Conservation (phyloP, 306 rosid genomes). For the Begonia masoniana region DNA sequence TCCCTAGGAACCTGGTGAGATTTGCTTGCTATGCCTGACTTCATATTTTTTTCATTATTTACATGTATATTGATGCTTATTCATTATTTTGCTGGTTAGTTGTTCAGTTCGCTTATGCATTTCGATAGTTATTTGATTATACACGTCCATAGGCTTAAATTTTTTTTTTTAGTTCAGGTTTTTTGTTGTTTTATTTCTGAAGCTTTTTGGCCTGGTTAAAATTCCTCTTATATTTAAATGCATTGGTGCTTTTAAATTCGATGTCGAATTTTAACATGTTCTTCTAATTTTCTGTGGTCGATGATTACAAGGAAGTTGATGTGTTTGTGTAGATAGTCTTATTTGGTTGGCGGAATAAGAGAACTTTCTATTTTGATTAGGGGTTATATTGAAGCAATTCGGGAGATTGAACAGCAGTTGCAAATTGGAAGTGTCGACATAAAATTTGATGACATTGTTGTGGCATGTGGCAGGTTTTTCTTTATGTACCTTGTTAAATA, state of each 20-base stretch:
- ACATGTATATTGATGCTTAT: no score
- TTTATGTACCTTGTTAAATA: constrained; percentile 13
- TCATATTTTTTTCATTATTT: constrained; percentile 3
- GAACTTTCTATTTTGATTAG: constrained; percentile 8
- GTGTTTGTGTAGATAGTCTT: no score
- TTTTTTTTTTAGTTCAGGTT: no score
- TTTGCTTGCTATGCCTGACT: constrained; percentile 7
- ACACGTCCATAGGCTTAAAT: no score
- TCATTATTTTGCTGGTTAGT: no score
- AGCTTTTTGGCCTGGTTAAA: background rate
- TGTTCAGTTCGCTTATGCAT: no score
- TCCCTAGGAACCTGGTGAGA: constrained; percentile 84
- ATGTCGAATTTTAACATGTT: background rate
- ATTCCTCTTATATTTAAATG: background rate
- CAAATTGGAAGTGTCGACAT: constrained; percentile 26
- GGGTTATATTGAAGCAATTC: constrained; percentile 81
- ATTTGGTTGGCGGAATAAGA: background rate
- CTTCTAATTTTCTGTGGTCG: background rate
- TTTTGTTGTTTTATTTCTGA: no score
- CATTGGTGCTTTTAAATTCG: background rate
- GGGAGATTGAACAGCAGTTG: constrained; percentile 78
- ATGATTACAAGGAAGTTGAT: background rate
- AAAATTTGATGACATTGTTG: constrained; percentile 85
- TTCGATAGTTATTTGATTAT: no score
- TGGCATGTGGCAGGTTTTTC: constrained; percentile 85